Evolutionary conservation across 2,329 filamentous ascomycete species (phyloP).

Genomic region (Talaromyces marneffei): DNA sequence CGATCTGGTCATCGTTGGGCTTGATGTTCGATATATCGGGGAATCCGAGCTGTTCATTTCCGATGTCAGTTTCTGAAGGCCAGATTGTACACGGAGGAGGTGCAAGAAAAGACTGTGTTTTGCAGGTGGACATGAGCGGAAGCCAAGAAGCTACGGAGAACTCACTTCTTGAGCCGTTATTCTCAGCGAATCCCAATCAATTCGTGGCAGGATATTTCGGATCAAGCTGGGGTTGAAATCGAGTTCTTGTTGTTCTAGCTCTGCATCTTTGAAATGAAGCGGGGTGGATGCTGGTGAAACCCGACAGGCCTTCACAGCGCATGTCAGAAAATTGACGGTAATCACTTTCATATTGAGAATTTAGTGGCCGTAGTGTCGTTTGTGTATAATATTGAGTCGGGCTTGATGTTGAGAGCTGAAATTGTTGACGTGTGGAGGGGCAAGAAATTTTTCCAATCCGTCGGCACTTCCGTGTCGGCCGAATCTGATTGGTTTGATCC

Average conservation of each 20-base stretch:
- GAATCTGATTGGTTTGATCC: background rate
- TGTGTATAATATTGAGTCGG: background rate
- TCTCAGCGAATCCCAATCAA: constrained; percentile 81
- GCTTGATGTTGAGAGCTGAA: background rate
- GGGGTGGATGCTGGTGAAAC: constrained; percentile 73
- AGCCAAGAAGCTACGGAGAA: background rate
- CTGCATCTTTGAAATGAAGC: constrained; percentile 84
- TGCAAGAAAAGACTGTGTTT: background rate
- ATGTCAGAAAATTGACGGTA: constrained; percentile 93
- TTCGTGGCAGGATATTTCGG: constrained; percentile 73
- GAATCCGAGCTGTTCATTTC: constrained; percentile 62
- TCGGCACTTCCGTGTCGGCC: background rate
- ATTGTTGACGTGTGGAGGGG: constrained; percentile 5
- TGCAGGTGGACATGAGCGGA: background rate
- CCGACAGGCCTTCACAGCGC: constrained; percentile 94
- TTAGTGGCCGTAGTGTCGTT: background rate
- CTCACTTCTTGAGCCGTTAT: constrained; percentile 62
- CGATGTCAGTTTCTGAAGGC: background rate
- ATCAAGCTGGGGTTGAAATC: constrained; percentile 77
- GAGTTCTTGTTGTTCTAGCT: constrained; percentile 77
- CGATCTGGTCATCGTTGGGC: constrained; percentile 58
- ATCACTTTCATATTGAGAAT: constrained; percentile 74
- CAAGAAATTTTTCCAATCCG: constrained; percentile 5
- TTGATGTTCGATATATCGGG: constrained; percentile 62
- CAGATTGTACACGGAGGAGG: background rate